Conservation (phyloP, 768 basidiomycete species). For the Leucogyrophana mollusca region DNA sequence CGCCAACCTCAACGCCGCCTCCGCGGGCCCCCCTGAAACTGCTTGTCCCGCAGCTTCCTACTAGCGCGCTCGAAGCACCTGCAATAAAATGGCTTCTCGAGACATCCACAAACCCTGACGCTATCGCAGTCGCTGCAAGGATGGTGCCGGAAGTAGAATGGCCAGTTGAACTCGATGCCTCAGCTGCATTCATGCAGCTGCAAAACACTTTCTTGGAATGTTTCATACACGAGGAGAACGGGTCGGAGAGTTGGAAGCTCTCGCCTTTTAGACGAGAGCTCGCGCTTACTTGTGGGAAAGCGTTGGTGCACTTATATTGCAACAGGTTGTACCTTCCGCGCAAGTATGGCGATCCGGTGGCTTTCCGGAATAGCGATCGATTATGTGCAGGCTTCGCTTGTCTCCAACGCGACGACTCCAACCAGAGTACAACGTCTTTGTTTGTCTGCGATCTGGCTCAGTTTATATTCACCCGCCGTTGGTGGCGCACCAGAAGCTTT, state of each 20-base stretch:
- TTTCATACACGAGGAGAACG: not conserved
- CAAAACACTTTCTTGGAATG: constrained; percentile 3
- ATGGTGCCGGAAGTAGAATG: constrained; percentile 3
- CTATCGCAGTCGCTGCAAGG: not conserved
- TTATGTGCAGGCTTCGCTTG: too few species aligned
- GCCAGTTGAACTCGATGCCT: not conserved
- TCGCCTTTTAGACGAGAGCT: not conserved
- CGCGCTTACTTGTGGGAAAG: constrained; percentile 1
- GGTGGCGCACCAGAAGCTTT: too few species aligned
- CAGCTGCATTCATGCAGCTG: not conserved
- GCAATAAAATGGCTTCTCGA: constrained; percentile 3
- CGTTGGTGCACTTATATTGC: constrained; percentile 1
- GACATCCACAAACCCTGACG: constrained; percentile 5
- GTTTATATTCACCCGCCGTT: too few species aligned
- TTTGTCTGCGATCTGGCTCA: too few species aligned
- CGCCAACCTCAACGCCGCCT: not conserved
- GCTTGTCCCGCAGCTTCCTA: not conserved
- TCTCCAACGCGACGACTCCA: too few species aligned
- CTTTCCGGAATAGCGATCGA: too few species aligned
- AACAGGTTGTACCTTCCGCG: too few species aligned
- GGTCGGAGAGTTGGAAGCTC: not conserved
- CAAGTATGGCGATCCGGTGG: too few species aligned
- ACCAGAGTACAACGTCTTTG: too few species aligned
- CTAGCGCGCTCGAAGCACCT: not conserved
- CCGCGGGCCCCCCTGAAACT: not conserved